These are phyloP conservation scores for Populus pruinosa DNA, from an alignment of 345 rosid species.

Conservation along the genomic window DNA sequence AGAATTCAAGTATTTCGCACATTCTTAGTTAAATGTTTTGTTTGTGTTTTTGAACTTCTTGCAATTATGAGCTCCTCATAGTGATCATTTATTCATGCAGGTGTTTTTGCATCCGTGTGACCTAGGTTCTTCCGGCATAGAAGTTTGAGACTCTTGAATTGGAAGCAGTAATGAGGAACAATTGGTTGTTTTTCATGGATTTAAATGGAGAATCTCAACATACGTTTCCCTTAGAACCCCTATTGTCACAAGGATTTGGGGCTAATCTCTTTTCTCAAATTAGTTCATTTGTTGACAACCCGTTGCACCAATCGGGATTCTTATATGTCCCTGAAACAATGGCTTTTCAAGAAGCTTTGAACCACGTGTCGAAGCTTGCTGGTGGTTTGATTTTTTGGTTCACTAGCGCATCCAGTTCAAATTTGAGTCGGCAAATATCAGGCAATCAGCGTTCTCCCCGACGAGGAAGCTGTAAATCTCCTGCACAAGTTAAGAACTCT, in stretches of 20 bases:
- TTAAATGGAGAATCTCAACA: constrained; percentile 41
- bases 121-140: background rate
- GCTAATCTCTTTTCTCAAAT: constrained; percentile 39
- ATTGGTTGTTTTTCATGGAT: constrained; percentile 47
- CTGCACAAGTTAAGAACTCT: constrained; percentile 30
- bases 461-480: constrained; percentile 34
- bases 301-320: constrained; percentile 28
- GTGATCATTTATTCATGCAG: constrained; percentile 6
- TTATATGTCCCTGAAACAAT: constrained; percentile 43
- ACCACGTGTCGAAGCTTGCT: constrained; percentile 56
- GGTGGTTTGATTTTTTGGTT: constrained; percentile 56
- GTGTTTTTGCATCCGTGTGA: background rate
- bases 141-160: constrained; percentile 18
- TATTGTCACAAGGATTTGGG: constrained; percentile 37
- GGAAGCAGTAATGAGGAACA: constrained; percentile 34
- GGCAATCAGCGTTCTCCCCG: constrained; percentile 30
- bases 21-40: background rate
- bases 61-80: background rate
- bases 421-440: constrained; percentile 36
- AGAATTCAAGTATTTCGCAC: background rate
- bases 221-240: constrained; percentile 45
- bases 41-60: background rate
- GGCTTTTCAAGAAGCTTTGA: constrained; percentile 55
- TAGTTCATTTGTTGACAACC: constrained; percentile 30
- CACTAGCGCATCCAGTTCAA: constrained; percentile 43